Base-by-base conservation (phyloP, 1,284 basidiomycete species). In the Ganoderma meredithae region DNA sequence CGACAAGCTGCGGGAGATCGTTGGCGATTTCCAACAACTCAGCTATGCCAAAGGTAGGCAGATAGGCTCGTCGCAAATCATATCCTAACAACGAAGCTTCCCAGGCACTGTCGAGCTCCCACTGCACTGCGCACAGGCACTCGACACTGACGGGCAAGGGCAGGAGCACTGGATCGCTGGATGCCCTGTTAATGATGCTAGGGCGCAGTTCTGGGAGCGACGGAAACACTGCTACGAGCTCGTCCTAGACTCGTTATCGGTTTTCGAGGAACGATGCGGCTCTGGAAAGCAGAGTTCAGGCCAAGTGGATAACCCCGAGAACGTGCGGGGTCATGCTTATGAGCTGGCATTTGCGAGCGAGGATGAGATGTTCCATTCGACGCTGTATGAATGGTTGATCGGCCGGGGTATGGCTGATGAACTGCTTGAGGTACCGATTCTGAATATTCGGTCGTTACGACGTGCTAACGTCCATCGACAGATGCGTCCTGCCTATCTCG, bases 351-450 rank as follows among this genome's bases (percentile, higher is more conserved):
- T 98, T 70, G 84, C 88, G 1, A 92, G 92, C 69, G 87, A 93
- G 62, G 97, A 99, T 79, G 91, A 95, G 74, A 90, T 98, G 80
- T 98, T 99, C 84, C 97, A 99, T 81, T 96, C 93, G 49, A 92
- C 91, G 59, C 80, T 99, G 70, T 99, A 99, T 79, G 95, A 97
- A 75, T 99, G 97, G 97, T 83, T 97, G 63, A 93, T 98, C 59
- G 82, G 83, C 36, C 87, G 90, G 49, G 88, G 91, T 10, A 84
- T 95, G 72, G 93, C 95, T 19, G 95, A 98, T 77, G 93, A 97
- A 78, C 83, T 99, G 27, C 85, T 99, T 36, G 95, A 96, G 84
- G 96, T 96, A 69, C 66, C 86, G 74, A 10, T 8, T 44, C 25
- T 8, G 22, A n/a, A 31, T 31, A 39, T 43, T 13, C 7, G 39